Evolutionary conservation across 768 basidiomycete species (phyloP).

Genomic region (Dentipellis fragilis): DNA sequence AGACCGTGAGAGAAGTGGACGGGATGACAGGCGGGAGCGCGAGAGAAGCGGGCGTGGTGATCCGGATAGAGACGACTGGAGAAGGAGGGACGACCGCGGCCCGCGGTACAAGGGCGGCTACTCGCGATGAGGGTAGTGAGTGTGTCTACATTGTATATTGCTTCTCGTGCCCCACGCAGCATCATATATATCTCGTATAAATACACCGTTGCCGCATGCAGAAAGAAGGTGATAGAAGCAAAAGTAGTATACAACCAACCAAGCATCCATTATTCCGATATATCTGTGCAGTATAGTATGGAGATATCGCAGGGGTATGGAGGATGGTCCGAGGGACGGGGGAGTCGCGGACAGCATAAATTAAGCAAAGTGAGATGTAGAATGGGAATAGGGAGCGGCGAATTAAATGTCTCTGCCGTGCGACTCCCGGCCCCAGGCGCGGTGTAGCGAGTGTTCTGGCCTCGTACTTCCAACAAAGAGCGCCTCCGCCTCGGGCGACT

Average conservation of each 20-base stretch:
- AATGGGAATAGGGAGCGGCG: not conserved
- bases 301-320: not conserved
- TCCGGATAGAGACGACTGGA: conserved; percentile 5
- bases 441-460: not conserved
- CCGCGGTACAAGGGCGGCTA: conserved; percentile 25
- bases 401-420: not conserved
- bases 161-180: not conserved
- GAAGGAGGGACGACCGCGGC: conserved; percentile 11
- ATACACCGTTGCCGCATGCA: not conserved
- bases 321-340: not conserved
- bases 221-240: too few species aligned
- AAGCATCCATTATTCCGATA: not conserved
- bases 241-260: not conserved
- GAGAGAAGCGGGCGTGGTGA: conserved; percentile 15
- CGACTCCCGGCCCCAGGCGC: not conserved
- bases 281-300: not conserved
- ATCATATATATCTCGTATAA: not conserved
- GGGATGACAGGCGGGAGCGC: conserved; percentile 14
- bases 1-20: conserved; percentile 12
- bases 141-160: not conserved
- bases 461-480: conserved; percentile 6
- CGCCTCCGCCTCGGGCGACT: conserved; percentile 12
- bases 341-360: too few species aligned
- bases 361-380: not conserved
- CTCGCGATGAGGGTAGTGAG: conserved; percentile 13